Percentiles rank a stretch among this genome's conserved stretches.
Evolutionary conservation across 2,329 filamentous ascomycete genomes (phyloP).

Genomic region (Colletotrichum lini): DNA sequence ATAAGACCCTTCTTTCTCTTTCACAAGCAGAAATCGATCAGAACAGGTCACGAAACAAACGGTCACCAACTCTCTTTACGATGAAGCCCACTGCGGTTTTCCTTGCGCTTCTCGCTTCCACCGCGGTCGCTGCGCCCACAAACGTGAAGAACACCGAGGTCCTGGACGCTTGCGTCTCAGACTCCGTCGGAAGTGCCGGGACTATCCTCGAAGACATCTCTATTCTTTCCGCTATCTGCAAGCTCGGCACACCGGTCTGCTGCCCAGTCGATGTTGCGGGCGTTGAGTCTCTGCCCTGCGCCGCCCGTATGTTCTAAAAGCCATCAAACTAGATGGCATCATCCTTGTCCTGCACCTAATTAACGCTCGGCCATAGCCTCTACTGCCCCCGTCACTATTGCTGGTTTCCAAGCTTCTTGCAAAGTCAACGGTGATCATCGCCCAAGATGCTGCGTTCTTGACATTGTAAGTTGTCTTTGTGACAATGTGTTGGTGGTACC

Average conservation of each 20-base stretch:
- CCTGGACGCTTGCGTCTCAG: background rate
- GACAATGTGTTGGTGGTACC: background rate
- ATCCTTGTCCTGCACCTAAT: background rate
- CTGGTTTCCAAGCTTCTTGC: slow-evolving; percentile 4
- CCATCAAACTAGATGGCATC: too few relatives aligned
- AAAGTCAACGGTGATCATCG: background rate
- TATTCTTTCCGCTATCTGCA: background rate
- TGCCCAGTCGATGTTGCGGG: background rate
- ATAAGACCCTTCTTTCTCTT: background rate
- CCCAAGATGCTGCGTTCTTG: slow-evolving; percentile 19
- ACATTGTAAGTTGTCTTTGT: slow-evolving; percentile 1
- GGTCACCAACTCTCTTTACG: background rate
- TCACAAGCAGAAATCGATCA: too few relatives aligned
- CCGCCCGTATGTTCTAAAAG: slow-evolving; percentile 1
- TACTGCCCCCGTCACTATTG: background rate
- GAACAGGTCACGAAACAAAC: background rate
- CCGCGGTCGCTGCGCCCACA: slow-evolving; percentile 17
- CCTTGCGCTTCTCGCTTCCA: slow-evolving; percentile 1
- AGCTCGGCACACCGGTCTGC: background rate
- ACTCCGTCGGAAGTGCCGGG: background rate
- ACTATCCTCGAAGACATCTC: background rate
- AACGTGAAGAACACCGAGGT: background rate
- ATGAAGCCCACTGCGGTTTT: slow-evolving; percentile 18
- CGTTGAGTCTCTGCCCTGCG: background rate
- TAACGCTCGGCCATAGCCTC: background rate